Conservation (phyloP, 305 asterid genomes). For the Lippia alba region DNA sequence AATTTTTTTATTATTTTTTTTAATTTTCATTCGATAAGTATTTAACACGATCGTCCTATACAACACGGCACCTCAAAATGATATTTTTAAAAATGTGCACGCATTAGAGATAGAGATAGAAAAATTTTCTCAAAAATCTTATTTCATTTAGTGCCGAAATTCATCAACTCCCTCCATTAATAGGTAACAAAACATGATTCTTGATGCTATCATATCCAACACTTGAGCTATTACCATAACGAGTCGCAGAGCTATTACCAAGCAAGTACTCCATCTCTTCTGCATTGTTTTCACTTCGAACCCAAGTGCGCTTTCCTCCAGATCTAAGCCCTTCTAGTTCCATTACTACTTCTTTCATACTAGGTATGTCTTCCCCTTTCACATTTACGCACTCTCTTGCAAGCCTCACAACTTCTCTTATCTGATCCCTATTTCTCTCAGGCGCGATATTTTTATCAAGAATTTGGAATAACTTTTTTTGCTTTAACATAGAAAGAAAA, state of each 20-base stretch:
- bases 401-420: constrained; percentile 27
- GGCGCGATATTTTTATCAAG: constrained; percentile 19
- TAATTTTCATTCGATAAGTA: no score
- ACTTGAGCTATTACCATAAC: neutral
- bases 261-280: constrained; percentile 5
- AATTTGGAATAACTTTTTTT: neutral
- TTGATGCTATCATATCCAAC: neutral
- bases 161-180: constrained; percentile 20
- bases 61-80: no score
- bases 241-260: neutral
- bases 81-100: no score
- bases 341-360: constrained; percentile 37
- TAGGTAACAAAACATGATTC: neutral
- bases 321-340: constrained; percentile 26
- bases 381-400: constrained; percentile 25
- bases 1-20: no score
- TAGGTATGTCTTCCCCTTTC: neutral
- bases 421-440: constrained; percentile 15
- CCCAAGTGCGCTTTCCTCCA: constrained; percentile 1
- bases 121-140: no score
- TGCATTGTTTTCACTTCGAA: neutral
- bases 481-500: neutral
- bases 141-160: no score
- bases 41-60: no score
- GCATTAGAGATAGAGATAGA: no score